Conservation (phyloP, 805 yeast species). For the Candida awuae region DNA sequence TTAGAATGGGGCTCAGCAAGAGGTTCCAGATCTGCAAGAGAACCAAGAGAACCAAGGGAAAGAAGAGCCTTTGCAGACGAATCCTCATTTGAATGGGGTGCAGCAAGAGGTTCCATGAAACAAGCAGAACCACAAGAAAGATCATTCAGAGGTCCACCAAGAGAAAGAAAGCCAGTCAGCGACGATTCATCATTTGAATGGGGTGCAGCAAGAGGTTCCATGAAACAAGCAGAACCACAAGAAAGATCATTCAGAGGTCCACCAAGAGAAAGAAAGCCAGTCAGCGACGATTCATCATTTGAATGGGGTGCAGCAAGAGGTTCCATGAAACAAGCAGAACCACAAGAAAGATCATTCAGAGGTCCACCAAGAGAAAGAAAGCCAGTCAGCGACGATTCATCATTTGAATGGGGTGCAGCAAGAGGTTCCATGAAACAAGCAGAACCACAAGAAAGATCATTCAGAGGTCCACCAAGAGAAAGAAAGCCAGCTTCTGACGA, state of each 20-base stretch:
- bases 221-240: slow-evolving; percentile 6
- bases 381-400: slow-evolving; percentile 34
- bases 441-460: slow-evolving; percentile 22
- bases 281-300: slow-evolving; percentile 34
- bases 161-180: slow-evolving; percentile 34
- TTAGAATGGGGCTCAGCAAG: slow-evolving; percentile 54
- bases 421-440: slow-evolving; percentile 9
- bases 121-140: slow-evolving; percentile 19
- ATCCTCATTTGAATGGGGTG: slow-evolving; percentile 55
- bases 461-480: slow-evolving; percentile 15
- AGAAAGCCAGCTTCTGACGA: slow-evolving; percentile 34
- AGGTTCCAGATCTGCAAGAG: slow-evolving; percentile 27
- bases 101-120: slow-evolving; percentile 32
- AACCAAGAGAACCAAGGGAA: slow-evolving; percentile 20
- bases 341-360: slow-evolving; percentile 11
- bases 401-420: slow-evolving; percentile 55
- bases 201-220: slow-evolving; percentile 30
- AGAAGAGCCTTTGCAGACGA: slow-evolving; percentile 12
- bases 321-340: slow-evolving; percentile 46
- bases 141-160: slow-evolving; percentile 20
- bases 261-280: slow-evolving; percentile 31
- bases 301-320: slow-evolving; percentile 52
- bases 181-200: no score
- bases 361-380: slow-evolving; percentile 13
- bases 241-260: slow-evolving; percentile 27